Evolutionary conservation across 139 green algal genomes (phyloP), one percentile per base, ranked within the genome.

Genomic region (Yamagishiella unicocca): DNA sequence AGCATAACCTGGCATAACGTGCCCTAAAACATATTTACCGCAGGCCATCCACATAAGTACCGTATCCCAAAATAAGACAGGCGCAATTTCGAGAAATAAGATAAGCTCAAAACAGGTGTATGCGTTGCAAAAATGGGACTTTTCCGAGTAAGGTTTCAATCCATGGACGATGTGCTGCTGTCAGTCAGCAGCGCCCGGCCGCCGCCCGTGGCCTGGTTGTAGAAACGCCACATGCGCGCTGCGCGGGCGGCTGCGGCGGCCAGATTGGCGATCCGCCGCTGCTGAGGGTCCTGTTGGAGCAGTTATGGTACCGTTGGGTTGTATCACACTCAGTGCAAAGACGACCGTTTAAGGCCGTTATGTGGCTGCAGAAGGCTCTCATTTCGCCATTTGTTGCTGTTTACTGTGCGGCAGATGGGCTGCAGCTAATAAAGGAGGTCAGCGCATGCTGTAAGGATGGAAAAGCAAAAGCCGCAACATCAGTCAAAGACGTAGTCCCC

Each of bases 181-280:
- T 77, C 53, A 10, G 76, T 53, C 4, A 84, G 9, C 27, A 84
- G 38, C 55, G 77, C 50, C 0, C 27, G 55, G 24, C 58, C 61
- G 9, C 35, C 31, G 12, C 74, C 79, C 7, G 61, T 50, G 5
- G 55, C 45, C n/a, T 70, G 61, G 64, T 27, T 74, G 80, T 77
- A 77, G 31, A 87, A 17, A 25, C 62, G 87, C 87, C 73, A 88
- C 87, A 89, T 73, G 46, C 85, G 85, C 1, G 74, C 53, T 4
- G 85, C 78, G 40, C 87, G 87, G 0, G 87, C 87, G 1, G 87
- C 87, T 0, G 87, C 38, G 4, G 87, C 87, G 1, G 87, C 87
- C 68, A 90, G 68, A 55, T 81, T 81, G 2, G 87, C 87, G 9
- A 90, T 85, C 0, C 70, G 54, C 2, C 87, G 87, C 40, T 82